Conservation (phyloP, 2,329 filamentous ascomycete species). For the Fusarium succisae region DNA sequence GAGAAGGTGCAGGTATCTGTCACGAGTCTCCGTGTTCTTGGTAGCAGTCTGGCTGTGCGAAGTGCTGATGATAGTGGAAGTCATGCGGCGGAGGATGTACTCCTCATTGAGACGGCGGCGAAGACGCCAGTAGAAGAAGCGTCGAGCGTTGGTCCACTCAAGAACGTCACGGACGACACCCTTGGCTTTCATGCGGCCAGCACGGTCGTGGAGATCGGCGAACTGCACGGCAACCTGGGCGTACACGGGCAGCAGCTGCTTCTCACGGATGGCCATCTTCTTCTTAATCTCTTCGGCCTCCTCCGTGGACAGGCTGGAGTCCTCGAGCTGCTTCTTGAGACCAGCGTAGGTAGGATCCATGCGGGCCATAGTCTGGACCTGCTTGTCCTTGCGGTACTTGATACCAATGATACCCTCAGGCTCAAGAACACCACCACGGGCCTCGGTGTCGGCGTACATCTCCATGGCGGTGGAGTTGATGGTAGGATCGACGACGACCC, state of each 20-base stretch:
- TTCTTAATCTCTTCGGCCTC: conserved; percentile 81
- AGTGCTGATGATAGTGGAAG: conserved; percentile 51
- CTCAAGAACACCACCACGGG: conserved; percentile 96
- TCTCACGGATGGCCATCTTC: conserved; percentile 86
- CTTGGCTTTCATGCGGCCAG: conserved; percentile 98
- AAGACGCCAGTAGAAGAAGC: conserved; percentile 99
- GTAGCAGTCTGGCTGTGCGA: conserved; percentile 46
- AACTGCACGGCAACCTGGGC: conserved; percentile 96
- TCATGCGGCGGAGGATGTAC: conserved; percentile 93
- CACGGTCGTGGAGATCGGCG: conserved; percentile 94
- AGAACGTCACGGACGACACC: conserved; percentile 86
- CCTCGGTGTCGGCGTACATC: conserved; percentile 97
- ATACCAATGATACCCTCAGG: conserved; percentile 98
- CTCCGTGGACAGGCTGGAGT: conserved; percentile 72
- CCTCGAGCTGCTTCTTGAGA: conserved; percentile 80
- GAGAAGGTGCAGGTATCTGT: conserved; percentile 76
- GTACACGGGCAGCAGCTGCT: conserved; percentile 91
- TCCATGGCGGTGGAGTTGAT: conserved; percentile 98
- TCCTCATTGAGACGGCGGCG: conserved; percentile 97
- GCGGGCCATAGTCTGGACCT: conserved; percentile 96
- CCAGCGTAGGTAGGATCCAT: conserved; percentile 84
- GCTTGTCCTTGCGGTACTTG: conserved; percentile 98
- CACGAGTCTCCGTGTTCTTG: conserved; percentile 64
- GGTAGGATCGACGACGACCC: conserved; percentile 98
- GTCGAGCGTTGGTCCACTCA: conserved; percentile 86